Conservation (phyloP, 768 basidiomycete genomes). For the Pisolithus tinctorius region DNA sequence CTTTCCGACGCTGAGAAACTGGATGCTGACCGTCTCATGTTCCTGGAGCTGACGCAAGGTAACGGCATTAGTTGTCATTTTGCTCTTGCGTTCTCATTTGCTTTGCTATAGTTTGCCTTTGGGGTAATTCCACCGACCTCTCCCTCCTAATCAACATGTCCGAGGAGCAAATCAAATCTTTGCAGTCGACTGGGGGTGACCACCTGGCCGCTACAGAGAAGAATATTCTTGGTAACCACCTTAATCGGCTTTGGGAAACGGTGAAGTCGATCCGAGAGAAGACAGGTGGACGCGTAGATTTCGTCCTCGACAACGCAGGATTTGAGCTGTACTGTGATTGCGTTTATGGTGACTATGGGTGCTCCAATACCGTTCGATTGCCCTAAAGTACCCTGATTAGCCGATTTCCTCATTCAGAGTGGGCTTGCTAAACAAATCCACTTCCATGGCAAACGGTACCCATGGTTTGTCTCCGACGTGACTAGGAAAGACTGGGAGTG, state of each 20-base stretch:
- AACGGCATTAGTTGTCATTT: conserved; percentile 9
- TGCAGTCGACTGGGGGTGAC: conserved; percentile 97
- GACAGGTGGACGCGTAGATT: conserved; percentile 70
- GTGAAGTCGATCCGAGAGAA: conserved; percentile 63
- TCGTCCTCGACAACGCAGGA: conserved; percentile 84
- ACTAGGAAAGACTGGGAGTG: conserved; percentile 94
- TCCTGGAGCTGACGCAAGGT: conserved; percentile 91
- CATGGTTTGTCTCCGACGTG: conserved; percentile 94
- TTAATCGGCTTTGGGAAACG: conserved; percentile 63
- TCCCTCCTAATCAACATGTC: conserved; percentile 96
- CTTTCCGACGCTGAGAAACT: conserved; percentile 45
- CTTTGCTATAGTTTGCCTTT: conserved; percentile 68
- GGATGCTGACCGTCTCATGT: conserved; percentile 79
- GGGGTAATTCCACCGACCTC: conserved; percentile 96
- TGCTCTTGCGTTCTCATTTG: not conserved
- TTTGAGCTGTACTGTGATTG: conserved; percentile 81
- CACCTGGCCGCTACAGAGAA: conserved; percentile 92
- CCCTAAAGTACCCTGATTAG: conserved; percentile 29
- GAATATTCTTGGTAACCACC: conserved; percentile 89
- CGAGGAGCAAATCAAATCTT: conserved; percentile 91
- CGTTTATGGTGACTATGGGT: conserved; percentile 57
- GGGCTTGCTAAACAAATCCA: conserved; percentile 78
- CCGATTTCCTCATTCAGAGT: conserved; percentile 90
- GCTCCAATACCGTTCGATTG: not conserved
- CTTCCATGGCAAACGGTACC: conserved; percentile 94